phyloP scores from a whole-genome alignment of 2,329 filamentous ascomycete genomes.

The Calonectria ilicicola region DNA sequence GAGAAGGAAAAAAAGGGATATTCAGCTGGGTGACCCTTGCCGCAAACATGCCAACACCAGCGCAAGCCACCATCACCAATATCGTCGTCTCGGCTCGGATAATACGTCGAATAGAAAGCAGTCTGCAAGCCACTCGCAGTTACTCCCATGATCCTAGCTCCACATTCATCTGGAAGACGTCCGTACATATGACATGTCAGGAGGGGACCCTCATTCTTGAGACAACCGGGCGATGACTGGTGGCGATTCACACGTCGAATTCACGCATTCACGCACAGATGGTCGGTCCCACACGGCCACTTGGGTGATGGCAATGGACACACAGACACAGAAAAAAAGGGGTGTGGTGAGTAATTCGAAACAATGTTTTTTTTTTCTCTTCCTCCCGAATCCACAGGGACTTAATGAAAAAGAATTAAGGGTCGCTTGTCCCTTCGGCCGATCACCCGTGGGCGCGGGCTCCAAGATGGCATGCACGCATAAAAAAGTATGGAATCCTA shows the following conservation, averaged over 20 bases:
- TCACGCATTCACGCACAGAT: conserved; percentile 7
- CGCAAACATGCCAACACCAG: neutral
- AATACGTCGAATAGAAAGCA: neutral
- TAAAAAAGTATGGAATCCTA: conserved; percentile 9
- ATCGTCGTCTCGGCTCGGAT: neutral
- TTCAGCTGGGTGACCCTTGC: neutral
- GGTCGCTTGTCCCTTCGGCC: conserved; percentile 10
- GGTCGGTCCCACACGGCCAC: neutral
- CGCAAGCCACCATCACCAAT: neutral
- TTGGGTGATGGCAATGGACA: neutral
- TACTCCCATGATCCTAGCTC: neutral
- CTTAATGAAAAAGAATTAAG: neutral
- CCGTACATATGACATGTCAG: conserved; percentile 2
- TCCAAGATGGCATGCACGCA: conserved; percentile 24
- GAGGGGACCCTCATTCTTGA: conserved; percentile 7
- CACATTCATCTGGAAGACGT: neutral
- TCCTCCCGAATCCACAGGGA: neutral
- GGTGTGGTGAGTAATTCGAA: neutral
- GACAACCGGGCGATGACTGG: neutral
- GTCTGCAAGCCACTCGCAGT: neutral
- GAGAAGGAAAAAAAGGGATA: neutral
- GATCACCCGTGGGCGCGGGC: conserved; percentile 12
- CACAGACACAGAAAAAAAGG: neutral
- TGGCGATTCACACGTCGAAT: conserved; percentile 1
- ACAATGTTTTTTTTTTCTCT: too few relatives aligned